Evolutionary conservation across 495 filamentous ascomycete genomes (phyloP).

Genomic region (Penicillium atrosanguineum): DNA sequence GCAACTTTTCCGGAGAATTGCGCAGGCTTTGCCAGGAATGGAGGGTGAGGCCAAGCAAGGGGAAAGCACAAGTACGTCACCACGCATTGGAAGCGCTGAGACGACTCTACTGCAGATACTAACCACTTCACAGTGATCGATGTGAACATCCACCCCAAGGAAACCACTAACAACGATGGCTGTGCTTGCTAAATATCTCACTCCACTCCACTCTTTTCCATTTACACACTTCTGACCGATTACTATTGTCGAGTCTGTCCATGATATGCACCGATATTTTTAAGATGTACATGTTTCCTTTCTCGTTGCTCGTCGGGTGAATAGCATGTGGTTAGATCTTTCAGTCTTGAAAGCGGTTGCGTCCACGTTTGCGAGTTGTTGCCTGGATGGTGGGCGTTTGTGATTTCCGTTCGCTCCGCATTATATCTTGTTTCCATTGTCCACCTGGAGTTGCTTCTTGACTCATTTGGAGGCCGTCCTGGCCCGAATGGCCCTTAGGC

Average conservation of each 20-base stretch:
- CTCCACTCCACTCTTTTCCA: slow-evolving; percentile 2
- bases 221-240: slow-evolving; percentile 28
- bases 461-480: slow-evolving; percentile 6
- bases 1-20: slow-evolving; percentile 92
- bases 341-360: slow-evolving; percentile 16
- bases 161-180: slow-evolving; percentile 69
- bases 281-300: slow-evolving; percentile 42
- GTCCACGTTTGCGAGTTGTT: slow-evolving; percentile 18
- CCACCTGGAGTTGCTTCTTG: slow-evolving; percentile 11
- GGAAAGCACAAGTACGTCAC: slow-evolving; percentile 60
- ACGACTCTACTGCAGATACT: slow-evolving; percentile 4
- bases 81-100: slow-evolving; percentile 9
- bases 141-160: slow-evolving; percentile 80
- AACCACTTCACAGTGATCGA: slow-evolving; percentile 71
- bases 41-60: slow-evolving; percentile 71
- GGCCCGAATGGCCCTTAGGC: slow-evolving; percentile 6
- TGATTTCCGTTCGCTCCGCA: slow-evolving; percentile 21
- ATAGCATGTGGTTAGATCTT: slow-evolving; percentile 33
- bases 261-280: slow-evolving; percentile 42
- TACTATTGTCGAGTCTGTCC: slow-evolving; percentile 35
- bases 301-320: slow-evolving; percentile 19
- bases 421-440: slow-evolving; percentile 19
- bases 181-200: slow-evolving; percentile 66
- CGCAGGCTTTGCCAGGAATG: slow-evolving; percentile 96
- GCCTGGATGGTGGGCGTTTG: slow-evolving; percentile 19